Evolutionary conservation across 1,284 basidiomycete genomes (phyloP), one percentile per base, ranked within the genome.

Genomic region (Marasmius sp.): DNA sequence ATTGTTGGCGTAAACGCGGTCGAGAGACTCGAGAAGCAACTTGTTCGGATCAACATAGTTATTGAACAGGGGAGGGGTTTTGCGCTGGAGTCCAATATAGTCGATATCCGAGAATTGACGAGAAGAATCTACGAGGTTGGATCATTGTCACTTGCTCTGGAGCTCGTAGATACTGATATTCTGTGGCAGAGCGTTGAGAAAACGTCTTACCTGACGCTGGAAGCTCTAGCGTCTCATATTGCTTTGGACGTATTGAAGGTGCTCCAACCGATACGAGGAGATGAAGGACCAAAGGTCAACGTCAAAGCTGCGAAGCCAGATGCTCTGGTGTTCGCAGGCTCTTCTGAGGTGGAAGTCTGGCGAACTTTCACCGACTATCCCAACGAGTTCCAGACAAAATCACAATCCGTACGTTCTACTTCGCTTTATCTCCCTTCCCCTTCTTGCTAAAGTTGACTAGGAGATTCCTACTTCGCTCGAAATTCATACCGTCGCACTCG

Each of bases 291-390:
- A 18, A 66, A 69, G 18, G 79, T 89, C 8, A 83, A 79, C 0
- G 81, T 94, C 33, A 81, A 83, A n/a, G 82, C 88, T 8, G 83
- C 87, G 11, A 95, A 95, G 72, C 91, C 92, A 2, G 85, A 84
- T 38, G 93, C 93, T 0, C 77, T 95, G 27, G 84, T 89, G 48
- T 88, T 87, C 63, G 92, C 92, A 1, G 77, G 77, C 36, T 84
- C 82, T 37, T 83, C 89, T 0, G 83, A 85, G 59, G 84, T 92
- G 14, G 79, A 84, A 67, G 82, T 92, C 11, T 78, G 79, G 1
- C 81, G 88, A 6, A 74, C 71, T 5, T 70, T 69, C 36, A 55
- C 58, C 4, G 78, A 81, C 20, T 78, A 80, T 41, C 68, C 69
- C 61, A 22, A 67, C 61, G 56, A 68, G 4, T 66, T 70, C 64